These are phyloP conservation scores for Viola odorata DNA, from an alignment of 345 rosid genomes.

Conservation along the genomic window DNA sequence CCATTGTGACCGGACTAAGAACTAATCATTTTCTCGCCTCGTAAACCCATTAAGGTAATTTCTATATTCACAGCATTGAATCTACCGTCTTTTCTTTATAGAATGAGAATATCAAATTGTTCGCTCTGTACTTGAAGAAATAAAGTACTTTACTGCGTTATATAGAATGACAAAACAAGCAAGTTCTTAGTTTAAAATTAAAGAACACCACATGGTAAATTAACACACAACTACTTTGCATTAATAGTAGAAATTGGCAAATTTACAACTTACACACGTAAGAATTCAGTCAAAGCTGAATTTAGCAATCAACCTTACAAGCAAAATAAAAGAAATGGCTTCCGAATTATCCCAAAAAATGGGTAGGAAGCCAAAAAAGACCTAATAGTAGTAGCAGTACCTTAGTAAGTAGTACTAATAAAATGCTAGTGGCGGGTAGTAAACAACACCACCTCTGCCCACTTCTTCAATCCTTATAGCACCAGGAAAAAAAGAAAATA, in stretches of 20 bases:
- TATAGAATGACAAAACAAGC: too few species aligned
- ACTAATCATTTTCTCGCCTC: too few species aligned
- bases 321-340: neutral
- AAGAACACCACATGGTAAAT: neutral
- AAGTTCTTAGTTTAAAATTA: too few species aligned
- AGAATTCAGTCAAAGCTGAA: slow-evolving; percentile 18
- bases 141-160: too few species aligned
- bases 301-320: neutral
- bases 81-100: too few species aligned
- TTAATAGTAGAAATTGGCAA: slow-evolving; percentile 3
- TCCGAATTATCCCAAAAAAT: neutral
- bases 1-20: too few species aligned
- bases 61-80: too few species aligned
- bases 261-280: neutral
- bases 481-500: neutral
- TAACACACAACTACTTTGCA: slow-evolving; percentile 2
- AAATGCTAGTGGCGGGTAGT: slow-evolving; percentile 40
- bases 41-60: too few species aligned
- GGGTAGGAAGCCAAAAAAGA: neutral
- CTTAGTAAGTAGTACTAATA: neutral
- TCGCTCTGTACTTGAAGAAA: too few species aligned
- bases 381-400: neutral
- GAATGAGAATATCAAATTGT: too few species aligned
- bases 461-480: neutral
- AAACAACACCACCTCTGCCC: slow-evolving; percentile 43